Conservation (phyloP, 352 stramenopile genomes). For the Phytophthora sp. region DNA sequence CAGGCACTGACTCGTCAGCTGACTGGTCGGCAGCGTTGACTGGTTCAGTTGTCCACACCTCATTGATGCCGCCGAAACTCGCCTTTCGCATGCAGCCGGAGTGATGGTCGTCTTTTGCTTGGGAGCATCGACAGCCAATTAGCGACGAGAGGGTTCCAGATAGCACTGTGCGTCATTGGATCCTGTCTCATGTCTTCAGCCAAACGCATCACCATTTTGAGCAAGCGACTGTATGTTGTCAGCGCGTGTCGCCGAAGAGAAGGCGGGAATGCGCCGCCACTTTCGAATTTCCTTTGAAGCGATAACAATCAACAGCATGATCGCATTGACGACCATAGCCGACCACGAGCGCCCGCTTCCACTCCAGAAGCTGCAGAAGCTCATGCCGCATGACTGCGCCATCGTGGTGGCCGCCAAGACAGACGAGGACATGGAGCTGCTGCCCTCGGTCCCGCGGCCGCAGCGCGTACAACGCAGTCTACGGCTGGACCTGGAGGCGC, state of each 20-base stretch:
- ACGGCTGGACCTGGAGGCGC: slow-evolving; percentile 40
- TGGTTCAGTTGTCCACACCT: slow-evolving; percentile 25
- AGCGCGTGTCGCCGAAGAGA: slow-evolving; percentile 8
- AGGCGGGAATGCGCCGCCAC: no score
- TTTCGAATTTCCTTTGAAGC: slow-evolving; percentile 28
- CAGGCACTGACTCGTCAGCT: no score
- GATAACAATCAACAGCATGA: slow-evolving; percentile 12
- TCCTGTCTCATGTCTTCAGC: no score
- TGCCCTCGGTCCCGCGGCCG: slow-evolving; percentile 21
- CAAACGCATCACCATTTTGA: no score
- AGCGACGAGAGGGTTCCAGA: not conserved
- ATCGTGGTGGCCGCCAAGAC: slow-evolving; percentile 27
- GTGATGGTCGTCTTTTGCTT: slow-evolving; percentile 13
- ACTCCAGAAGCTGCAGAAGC: slow-evolving; percentile 38
- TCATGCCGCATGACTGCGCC: slow-evolving; percentile 40
- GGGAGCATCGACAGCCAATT: slow-evolving; percentile 14
- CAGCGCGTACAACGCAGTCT: slow-evolving; percentile 32
- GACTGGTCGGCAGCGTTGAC: no score
- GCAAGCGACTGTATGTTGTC: slow-evolving; percentile 4
- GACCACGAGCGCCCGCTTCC: slow-evolving; percentile 26
- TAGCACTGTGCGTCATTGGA: not conserved
- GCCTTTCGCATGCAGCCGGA: not conserved
- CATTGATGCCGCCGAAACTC: slow-evolving; percentile 24
- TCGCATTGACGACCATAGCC: slow-evolving; percentile 6
- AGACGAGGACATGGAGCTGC: slow-evolving; percentile 20